Evolutionary conservation across 768 basidiomycete species (phyloP).

Genomic region (Leccinellum albellum): DNA sequence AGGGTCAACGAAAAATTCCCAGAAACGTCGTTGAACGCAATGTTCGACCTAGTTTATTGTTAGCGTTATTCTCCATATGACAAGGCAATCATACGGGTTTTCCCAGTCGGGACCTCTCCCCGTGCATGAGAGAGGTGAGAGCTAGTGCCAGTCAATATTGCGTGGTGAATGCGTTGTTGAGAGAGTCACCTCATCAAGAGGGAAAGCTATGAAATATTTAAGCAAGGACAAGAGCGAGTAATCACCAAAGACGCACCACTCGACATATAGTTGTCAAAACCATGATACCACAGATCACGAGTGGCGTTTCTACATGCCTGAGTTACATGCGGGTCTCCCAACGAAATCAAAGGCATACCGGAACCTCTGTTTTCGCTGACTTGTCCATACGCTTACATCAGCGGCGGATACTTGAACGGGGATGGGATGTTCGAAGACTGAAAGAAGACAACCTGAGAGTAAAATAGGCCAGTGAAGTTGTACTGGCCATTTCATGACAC

Average conservation of each 20-base stretch:
- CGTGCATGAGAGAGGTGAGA: slow-evolving; percentile 84
- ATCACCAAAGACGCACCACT: slow-evolving; percentile 47
- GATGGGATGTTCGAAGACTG: slow-evolving; percentile 33
- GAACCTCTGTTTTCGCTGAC: slow-evolving; percentile 50
- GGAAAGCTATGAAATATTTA: slow-evolving; percentile 57
- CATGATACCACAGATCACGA: slow-evolving; percentile 85
- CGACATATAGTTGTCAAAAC: slow-evolving; percentile 84
- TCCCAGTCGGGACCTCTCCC: slow-evolving; percentile 87
- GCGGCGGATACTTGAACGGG: slow-evolving; percentile 10
- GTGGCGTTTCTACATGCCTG: slow-evolving; percentile 56
- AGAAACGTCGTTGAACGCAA: slow-evolving; percentile 85
- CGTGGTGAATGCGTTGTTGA: slow-evolving; percentile 4
- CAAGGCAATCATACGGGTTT: slow-evolving; percentile 57
- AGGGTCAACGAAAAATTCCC: slow-evolving; percentile 90
- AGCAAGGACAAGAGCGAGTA: slow-evolving; percentile 12
- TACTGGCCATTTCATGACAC: slow-evolving; percentile 38
- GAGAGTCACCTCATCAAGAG: slow-evolving; percentile 68
- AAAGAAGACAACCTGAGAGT: slow-evolving; percentile 38
- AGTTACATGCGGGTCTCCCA: not conserved
- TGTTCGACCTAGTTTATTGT: slow-evolving; percentile 50
- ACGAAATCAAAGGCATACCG: slow-evolving; percentile 40
- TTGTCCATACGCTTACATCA: slow-evolving; percentile 47
- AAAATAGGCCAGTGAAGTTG: slow-evolving; percentile 47
- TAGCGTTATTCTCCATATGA: slow-evolving; percentile 5
- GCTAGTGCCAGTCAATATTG: slow-evolving; percentile 39